phyloP scores from a whole-genome alignment of 2,329 filamentous ascomycete genomes.

The Phaeoacremonium minimum region DNA sequence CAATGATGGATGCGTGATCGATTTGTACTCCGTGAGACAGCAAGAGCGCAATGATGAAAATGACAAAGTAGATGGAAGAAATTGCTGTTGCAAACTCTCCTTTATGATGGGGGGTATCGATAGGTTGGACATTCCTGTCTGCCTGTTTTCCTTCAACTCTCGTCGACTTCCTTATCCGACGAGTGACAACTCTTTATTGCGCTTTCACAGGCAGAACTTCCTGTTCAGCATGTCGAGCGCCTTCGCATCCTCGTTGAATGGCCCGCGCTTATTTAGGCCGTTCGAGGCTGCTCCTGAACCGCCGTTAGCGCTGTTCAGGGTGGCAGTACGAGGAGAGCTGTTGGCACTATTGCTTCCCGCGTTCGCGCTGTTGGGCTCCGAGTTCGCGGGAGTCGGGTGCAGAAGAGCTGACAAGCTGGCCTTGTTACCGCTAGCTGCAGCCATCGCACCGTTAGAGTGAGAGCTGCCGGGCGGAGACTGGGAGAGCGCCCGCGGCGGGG shows the following conservation, averaged over 20 bases:
- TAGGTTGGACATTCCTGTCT: too few relatives aligned
- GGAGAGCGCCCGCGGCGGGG: slow-evolving; percentile 41
- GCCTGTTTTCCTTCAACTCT: too few relatives aligned
- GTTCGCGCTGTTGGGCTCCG: slow-evolving; percentile 41
- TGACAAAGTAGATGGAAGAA: too few relatives aligned
- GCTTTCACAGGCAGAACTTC: slow-evolving; percentile 21
- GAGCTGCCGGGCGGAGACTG: slow-evolving; percentile 41
- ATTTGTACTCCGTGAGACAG: too few relatives aligned
- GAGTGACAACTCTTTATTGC: too few relatives aligned
- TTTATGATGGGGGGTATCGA: too few relatives aligned
- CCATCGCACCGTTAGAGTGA: slow-evolving; percentile 24
- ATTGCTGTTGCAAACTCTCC: too few relatives aligned
- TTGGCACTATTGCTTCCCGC: slow-evolving; percentile 34
- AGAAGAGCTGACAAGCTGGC: slow-evolving; percentile 43
- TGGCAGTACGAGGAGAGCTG: slow-evolving; percentile 42
- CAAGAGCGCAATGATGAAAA: too few relatives aligned
- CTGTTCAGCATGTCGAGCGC: slow-evolving; percentile 19
- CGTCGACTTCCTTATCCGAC: too few relatives aligned
- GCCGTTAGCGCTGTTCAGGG: too few relatives aligned
- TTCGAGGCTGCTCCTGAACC: neutral
- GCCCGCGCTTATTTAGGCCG: neutral
- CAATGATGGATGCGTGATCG: too few relatives aligned
- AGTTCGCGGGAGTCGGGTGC: slow-evolving; percentile 43
- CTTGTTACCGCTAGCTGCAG: slow-evolving; percentile 26
- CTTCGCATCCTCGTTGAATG: slow-evolving; percentile 16